Conservation (phyloP, 257 asterid species). For the Cordia subcordata region DNA sequence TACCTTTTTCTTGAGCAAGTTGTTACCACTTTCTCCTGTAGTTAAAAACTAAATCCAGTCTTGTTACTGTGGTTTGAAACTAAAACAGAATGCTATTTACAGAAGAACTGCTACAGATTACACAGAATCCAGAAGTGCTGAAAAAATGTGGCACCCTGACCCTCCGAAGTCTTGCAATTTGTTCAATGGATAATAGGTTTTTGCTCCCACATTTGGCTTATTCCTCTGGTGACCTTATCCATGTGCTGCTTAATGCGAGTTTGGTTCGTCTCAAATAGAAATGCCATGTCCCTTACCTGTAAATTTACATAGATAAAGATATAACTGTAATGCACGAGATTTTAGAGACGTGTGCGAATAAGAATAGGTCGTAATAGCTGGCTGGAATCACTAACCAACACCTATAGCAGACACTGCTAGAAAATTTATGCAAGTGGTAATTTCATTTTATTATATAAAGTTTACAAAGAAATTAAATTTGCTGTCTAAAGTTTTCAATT, state of each 20-base stretch:
- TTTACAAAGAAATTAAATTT: no score
- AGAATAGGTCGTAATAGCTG: neutral
- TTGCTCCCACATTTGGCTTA: conserved; percentile 17
- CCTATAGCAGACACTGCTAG: no score
- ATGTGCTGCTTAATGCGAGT: conserved; percentile 27
- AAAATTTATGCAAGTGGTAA: no score
- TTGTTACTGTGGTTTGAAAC: no score
- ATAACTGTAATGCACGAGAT: neutral
- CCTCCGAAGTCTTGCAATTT: neutral
- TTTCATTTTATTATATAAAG: no score
- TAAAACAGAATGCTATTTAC: neutral
- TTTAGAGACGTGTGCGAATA: neutral
- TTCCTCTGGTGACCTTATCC: conserved; percentile 14
- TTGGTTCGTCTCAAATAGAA: conserved; percentile 45
- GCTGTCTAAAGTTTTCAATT: no score
- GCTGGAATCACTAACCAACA: no score
- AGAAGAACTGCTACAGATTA: neutral
- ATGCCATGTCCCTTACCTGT: conserved; percentile 57
- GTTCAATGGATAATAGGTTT: conserved; percentile 1
- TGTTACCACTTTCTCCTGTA: no score
- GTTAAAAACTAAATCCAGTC: no score
- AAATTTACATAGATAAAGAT: neutral
- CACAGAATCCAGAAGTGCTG: neutral
- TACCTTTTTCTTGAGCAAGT: no score
- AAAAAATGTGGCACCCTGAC: conserved; percentile 1